Conservation (phyloP, 768 basidiomycete species). For the Lactarius trivialis region DNA sequence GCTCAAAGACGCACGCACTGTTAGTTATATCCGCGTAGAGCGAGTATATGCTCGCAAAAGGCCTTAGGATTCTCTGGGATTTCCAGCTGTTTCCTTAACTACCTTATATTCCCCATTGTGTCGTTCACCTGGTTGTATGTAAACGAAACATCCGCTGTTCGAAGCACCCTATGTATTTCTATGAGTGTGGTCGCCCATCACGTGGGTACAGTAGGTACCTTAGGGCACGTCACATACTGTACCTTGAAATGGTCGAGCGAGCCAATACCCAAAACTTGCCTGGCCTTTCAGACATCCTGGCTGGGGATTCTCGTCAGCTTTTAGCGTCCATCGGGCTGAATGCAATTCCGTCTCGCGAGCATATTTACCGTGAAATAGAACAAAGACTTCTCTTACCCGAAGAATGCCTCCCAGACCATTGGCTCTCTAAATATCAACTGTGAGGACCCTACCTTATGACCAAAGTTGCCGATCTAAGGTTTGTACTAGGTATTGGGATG, state of each 20-base stretch:
- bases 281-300: neutral
- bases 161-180: neutral
- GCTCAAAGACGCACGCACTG: constrained; percentile 39
- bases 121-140: constrained; percentile 4
- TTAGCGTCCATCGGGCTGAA: constrained; percentile 55
- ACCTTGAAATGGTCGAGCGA: constrained; percentile 6
- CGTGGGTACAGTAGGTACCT: neutral
- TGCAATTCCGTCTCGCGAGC: constrained; percentile 48
- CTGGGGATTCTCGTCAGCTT: constrained; percentile 36
- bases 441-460: constrained; percentile 34
- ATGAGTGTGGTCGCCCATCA: neutral
- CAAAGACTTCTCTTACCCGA: constrained; percentile 66
- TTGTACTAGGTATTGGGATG: constrained; percentile 62
- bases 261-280: neutral
- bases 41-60: constrained; percentile 56
- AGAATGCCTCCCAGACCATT: constrained; percentile 56
- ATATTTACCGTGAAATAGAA: constrained; percentile 66
- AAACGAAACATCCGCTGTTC: neutral
- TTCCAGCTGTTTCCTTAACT: neutral
- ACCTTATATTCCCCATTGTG: neutral
- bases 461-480: constrained; percentile 8
- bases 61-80: constrained; percentile 5
- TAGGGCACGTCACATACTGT: neutral
- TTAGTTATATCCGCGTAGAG: constrained; percentile 50
- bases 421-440: constrained; percentile 82